Base-by-base conservation (phyloP, 495 filamentous ascomycete genomes). In the Gamarada debralockiae region DNA sequence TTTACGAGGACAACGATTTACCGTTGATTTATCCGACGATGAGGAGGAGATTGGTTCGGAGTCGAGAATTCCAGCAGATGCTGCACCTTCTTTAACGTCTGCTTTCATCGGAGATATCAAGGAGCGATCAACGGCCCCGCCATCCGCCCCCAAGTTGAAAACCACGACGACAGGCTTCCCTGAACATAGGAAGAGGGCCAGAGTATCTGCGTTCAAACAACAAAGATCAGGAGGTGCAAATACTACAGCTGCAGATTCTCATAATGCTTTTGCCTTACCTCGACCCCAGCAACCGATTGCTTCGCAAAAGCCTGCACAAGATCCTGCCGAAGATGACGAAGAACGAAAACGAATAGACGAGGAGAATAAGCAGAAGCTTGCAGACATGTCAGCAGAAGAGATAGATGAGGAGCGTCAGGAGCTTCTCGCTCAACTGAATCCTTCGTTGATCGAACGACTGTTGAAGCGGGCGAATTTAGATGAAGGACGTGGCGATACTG, bases 401-500 rank as follows among this genome's bases (percentile, higher is more conserved):
- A 96, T 97, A 42, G 80, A 86, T 57, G 69, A 81, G 37, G 89
- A 92, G 52, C 78, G 81, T 27, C 73, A 80, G 43, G 92, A 97
- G 24, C 66, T 98, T 2, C 74, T 92, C 60, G 73, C 67, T 25
- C 74, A 75, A 3, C 68, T 97, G 50, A 79, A 85, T 53, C 83
- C 90, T 1, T 76, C 75, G 0, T 67, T 96, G 13, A 73, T 98
- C 17, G 77, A 96, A 60, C 78, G 78, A 52, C 78, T 97, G 29
- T 74, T 97, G 1, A 83, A 80, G 50, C 80, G 89, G 63, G 85
- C 92, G 17, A 90, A 83, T 49, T 78, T 96, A 29, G 86, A 93
- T 37, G 84, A 92, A 34, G 61, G 55, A 48, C 52, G 43, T 9
- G 51, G 41, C 52, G 61, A 56, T 52, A 57, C 46, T 37, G 52